Base-by-base conservation (phyloP, 805 yeast genomes). In the Yarrowia deformans region DNA sequence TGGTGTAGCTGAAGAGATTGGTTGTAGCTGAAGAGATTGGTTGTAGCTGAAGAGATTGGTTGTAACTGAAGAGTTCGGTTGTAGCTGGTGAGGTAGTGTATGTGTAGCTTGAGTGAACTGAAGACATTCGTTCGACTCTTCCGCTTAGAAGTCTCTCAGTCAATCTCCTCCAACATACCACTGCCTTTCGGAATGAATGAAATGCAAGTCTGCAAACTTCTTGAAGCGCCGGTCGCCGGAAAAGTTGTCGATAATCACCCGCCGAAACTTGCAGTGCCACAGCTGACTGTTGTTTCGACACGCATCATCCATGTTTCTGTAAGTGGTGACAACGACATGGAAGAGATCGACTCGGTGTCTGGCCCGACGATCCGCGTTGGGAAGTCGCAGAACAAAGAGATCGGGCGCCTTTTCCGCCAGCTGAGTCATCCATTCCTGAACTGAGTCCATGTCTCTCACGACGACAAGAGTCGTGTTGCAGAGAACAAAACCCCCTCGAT, bases 281-380 rank as follows among this genome's bases (percentile, higher is more conserved):
- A 48, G 12, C 35, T 48, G 52, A 29, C 52, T 48, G 35, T 8
- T 14, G 4, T 48, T 9, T 8, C 18, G n/a, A 18, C 19, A 16
- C 6, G 12, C 8, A 12, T 46, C 37, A 2, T 16, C 18, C 18
- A 29, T 16, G 18, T 48, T 18, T 8, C 8, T 16, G 12, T 13
- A 29, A 2, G 52, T 48, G 2, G 52, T 29, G 34, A 48, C 52
- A 48, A 48, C 35, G n/a, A 48, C 52, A 29, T 48, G 52, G 18
- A 48, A 48, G 18, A 48, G 52, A 29, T 48, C 52, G 7, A 48
- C 3, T 1, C 52, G n/a, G 9, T 23, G 34, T 46, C 23, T 46
- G 34, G 50, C 35, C 1, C 5, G n/a, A 5, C 29, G 10, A 23
- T 23, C 29, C 8, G 8, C 7, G 23, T 48, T 48, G 10, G 52